A percentile compares a stretch with the other conserved stretches of the same genome.
Conservation (phyloP, 2,329 filamentous ascomycete genomes). For the Mycosphaerelloides madeirae region DNA sequence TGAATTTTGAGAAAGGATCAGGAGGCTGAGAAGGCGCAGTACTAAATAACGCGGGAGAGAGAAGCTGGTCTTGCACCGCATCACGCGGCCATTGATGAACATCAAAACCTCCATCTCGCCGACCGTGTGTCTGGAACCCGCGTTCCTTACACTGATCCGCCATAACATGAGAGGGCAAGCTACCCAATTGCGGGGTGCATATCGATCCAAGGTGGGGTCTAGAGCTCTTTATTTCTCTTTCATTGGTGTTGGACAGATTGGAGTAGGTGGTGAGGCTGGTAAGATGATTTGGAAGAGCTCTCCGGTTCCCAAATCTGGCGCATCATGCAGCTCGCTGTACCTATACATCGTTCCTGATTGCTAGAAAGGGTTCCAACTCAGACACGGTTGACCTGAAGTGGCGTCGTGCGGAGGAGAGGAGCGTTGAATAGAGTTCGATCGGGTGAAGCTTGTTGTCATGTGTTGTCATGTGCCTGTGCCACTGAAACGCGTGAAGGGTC, state of each 20-base stretch:
- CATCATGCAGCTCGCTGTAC: conserved; percentile 4
- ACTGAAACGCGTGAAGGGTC: too few relatives aligned
- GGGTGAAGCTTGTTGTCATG: not conserved
- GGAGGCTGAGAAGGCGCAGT: not conserved
- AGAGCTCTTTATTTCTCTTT: conserved; percentile 4
- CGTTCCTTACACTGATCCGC: conserved; percentile 9
- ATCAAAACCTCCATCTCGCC: conserved; percentile 20
- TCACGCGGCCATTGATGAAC: conserved; percentile 4
- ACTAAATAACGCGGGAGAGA: not conserved
- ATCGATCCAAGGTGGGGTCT: conserved; percentile 9
- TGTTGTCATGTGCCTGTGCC: not conserved
- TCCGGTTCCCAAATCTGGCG: not conserved
- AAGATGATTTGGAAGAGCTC: conserved; percentile 18
- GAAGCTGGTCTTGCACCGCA: not conserved
- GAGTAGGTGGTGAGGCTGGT: conserved; percentile 7
- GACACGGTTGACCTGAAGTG: too few relatives aligned
- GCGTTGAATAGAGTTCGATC: too few relatives aligned
- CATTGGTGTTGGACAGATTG: not conserved
- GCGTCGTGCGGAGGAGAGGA: too few relatives aligned
- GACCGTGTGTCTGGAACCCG: conserved; percentile 14
- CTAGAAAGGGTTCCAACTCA: too few relatives aligned
- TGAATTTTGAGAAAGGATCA: not conserved
- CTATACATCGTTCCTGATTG: not conserved
- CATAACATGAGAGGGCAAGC: conserved; percentile 1
- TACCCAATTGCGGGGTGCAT: conserved; percentile 19